Evolutionary conservation across 345 rosid genomes (phyloP).

Genomic region (Noccaea caerulescens): DNA sequence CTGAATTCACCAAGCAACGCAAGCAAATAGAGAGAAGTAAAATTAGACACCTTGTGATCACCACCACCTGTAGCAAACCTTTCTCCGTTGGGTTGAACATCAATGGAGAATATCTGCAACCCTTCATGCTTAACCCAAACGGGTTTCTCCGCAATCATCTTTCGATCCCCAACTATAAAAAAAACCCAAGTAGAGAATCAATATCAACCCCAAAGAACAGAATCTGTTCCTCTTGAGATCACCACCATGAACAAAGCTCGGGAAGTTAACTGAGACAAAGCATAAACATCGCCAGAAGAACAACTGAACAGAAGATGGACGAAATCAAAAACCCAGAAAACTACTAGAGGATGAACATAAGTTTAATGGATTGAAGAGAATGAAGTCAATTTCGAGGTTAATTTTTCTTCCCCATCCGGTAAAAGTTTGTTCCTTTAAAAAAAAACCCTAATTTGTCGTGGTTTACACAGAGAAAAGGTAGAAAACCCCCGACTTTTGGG

Average conservation of each 20-base stretch:
- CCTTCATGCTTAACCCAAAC: slow-evolving; percentile 97
- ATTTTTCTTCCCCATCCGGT: slow-evolving; percentile 8
- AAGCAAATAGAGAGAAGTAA: slow-evolving; percentile 14
- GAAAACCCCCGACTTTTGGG: neutral
- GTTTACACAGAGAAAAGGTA: neutral
- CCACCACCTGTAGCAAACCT: slow-evolving; percentile 99
- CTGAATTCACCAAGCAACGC: neutral
- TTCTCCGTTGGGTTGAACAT: slow-evolving; percentile 93
- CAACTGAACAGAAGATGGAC: neutral
- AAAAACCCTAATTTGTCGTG: neutral
- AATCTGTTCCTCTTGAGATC: neutral
- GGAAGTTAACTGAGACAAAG: slow-evolving; percentile 19
- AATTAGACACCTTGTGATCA: slow-evolving; percentile 79
- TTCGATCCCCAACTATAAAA: slow-evolving; percentile 17
- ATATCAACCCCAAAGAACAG: neutral
- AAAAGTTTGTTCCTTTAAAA: neutral
- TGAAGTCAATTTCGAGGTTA: slow-evolving; percentile 7
- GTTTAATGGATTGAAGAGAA: neutral
- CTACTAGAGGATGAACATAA: no score
- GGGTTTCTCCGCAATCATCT: slow-evolving; percentile 97
- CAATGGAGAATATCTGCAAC: slow-evolving; percentile 95
- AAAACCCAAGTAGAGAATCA: neutral
- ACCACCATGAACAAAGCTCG: slow-evolving; percentile 14
- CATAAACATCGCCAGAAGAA: neutral
- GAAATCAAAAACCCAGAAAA: slow-evolving; percentile 3